Percentiles rank a stretch among this genome's conserved stretches.
phyloP scores from a whole-genome alignment of 1,284 basidiomycete genomes.

The Melampsora larici-populina region DNA sequence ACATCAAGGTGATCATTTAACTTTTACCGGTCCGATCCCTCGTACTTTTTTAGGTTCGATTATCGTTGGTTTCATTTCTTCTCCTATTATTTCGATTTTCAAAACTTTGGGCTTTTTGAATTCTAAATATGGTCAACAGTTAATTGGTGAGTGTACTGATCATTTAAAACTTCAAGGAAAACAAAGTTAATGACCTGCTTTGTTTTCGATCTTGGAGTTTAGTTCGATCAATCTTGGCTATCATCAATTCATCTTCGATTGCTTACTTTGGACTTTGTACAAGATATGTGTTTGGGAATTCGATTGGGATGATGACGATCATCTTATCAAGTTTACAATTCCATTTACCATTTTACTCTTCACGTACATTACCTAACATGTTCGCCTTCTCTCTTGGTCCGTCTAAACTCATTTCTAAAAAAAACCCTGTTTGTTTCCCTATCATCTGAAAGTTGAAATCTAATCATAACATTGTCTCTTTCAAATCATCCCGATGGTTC shows the following conservation, averaged over 20 bases:
- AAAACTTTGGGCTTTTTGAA: conserved; percentile 57
- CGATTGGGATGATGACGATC: conserved; percentile 63
- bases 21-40: conserved; percentile 84
- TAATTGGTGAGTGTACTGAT: conserved; percentile 59
- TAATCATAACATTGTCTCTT: conserved; percentile 51
- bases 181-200: no score
- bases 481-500: conserved; percentile 55
- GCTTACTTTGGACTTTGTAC: conserved; percentile 66
- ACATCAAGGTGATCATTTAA: conserved; percentile 74
- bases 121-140: conserved; percentile 64
- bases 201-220: conserved; percentile 9
- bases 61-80: conserved; percentile 57
- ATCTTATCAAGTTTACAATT: conserved; percentile 76
- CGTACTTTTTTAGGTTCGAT: conserved; percentile 75
- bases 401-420: conserved; percentile 45
- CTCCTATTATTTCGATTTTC: conserved; percentile 58
- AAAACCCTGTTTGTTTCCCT: not conserved
- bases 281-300: conserved; percentile 63
- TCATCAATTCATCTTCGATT: conserved; percentile 66
- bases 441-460: not conserved
- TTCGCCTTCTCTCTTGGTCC: conserved; percentile 75
- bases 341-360: conserved; percentile 87
- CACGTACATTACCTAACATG: conserved; percentile 90
- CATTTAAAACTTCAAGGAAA: no score
- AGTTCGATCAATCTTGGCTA: conserved; percentile 75